phyloP scores from a whole-genome alignment of 768 basidiomycete species.

The Melanogaster broomeanus region DNA sequence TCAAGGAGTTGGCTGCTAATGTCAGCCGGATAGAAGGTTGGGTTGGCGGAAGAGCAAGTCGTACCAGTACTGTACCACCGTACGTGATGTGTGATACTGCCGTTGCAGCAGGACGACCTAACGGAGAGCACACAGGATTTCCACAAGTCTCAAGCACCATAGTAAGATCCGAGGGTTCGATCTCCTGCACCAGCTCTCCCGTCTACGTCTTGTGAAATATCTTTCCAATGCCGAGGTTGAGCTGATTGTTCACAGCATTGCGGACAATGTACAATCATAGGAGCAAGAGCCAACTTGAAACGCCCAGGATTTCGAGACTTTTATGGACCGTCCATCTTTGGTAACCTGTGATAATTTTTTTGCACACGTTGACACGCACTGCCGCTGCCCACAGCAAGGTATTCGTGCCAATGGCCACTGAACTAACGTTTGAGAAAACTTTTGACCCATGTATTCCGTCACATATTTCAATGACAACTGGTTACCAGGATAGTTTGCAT shows the following conservation, averaged over 20 bases:
- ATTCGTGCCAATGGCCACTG: no score
- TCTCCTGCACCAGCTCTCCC: constrained; percentile 79
- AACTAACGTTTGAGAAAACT: no score
- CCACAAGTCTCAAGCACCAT: constrained; percentile 48
- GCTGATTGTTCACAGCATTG: constrained; percentile 72
- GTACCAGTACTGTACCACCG: constrained; percentile 72
- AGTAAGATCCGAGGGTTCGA: constrained; percentile 81
- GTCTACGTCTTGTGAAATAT: constrained; percentile 72
- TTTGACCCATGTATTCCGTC: no score
- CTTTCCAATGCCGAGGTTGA: constrained; percentile 74
- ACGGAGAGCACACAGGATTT: constrained; percentile 58
- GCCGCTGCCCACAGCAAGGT: no score
- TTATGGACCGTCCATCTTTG: no score
- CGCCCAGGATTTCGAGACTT: no score
- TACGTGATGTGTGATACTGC: constrained; percentile 36
- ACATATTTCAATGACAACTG: no score
- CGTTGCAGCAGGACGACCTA: background rate
- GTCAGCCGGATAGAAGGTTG: constrained; percentile 87
- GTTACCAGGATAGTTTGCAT: no score
- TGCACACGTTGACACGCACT: no score
- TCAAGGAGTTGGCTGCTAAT: constrained; percentile 74
- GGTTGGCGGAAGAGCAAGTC: constrained; percentile 87
- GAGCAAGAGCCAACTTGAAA: no score
- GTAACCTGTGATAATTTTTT: no score
- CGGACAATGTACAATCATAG: constrained; percentile 72